Percentiles rank a stretch among this genome's conserved stretches.
Evolutionary conservation across 306 rosid genomes (phyloP).

Genomic region (Boehmeria nivea): DNA sequence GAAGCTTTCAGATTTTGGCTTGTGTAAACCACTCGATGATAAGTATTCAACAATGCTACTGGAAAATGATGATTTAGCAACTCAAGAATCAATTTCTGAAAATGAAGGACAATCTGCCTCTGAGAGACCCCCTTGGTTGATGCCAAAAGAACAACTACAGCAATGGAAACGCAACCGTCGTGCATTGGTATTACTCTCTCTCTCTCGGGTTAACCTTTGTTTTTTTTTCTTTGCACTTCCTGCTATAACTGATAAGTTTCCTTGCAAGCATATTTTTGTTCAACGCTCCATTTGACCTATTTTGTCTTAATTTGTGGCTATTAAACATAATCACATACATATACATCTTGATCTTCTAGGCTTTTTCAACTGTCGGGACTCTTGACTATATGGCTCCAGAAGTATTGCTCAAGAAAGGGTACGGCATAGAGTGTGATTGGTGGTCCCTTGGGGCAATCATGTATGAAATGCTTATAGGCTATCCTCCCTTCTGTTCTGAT

Average conservation of each 20-base stretch:
- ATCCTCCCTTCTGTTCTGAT: conserved; percentile 97
- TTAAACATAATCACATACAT: conserved; percentile 1
- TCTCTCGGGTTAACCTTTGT: neutral
- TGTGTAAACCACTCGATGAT: conserved; percentile 96
- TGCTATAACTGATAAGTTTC: too few relatives aligned
- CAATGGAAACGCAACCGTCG: conserved; percentile 99
- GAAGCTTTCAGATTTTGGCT: conserved; percentile 99
- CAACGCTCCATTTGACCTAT: neutral
- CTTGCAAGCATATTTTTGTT: too few relatives aligned
- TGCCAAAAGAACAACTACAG: conserved; percentile 92
- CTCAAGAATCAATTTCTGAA: conserved; percentile 60
- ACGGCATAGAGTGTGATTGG: conserved; percentile 99
- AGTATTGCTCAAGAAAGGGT: conserved; percentile 93
- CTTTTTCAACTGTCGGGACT: conserved; percentile 97
- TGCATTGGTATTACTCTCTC: conserved; percentile 52
- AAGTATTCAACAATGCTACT: conserved; percentile 81
- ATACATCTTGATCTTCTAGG: conserved; percentile 40
- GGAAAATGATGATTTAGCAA: conserved; percentile 66
- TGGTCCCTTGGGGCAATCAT: conserved; percentile 98
- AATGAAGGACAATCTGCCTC: conserved; percentile 53
- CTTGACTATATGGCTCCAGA: conserved; percentile 99
- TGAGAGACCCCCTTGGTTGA: conserved; percentile 69
- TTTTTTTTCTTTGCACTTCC: neutral
- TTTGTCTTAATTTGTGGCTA: neutral
- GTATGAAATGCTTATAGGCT: conserved; percentile 98